These are phyloP conservation scores for Apiotrichum mycotoxinovorans DNA, from an alignment of 1,284 basidiomycete genomes.

Conservation along the genomic window DNA sequence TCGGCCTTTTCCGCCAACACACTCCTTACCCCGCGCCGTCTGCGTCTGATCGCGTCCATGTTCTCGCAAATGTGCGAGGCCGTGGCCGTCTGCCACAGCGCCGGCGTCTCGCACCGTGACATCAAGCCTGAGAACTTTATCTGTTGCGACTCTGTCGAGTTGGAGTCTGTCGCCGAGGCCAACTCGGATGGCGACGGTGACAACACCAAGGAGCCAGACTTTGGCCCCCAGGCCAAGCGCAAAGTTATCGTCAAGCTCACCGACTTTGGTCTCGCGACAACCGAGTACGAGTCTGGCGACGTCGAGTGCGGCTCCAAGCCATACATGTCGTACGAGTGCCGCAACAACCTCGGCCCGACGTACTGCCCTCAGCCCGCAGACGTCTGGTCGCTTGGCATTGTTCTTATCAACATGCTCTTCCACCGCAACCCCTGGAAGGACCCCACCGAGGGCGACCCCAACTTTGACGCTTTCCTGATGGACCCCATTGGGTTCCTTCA, in stretches of 20 bases:
- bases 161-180: slow-evolving; percentile 50
- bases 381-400: slow-evolving; percentile 97
- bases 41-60: slow-evolving; percentile 92
- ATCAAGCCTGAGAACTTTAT: slow-evolving; percentile 98
- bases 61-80: slow-evolving; percentile 98
- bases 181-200: slow-evolving; percentile 49
- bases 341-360: slow-evolving; percentile 90
- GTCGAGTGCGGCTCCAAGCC: slow-evolving; percentile 98
- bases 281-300: slow-evolving; percentile 80
- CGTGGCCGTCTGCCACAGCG: slow-evolving; percentile 90
- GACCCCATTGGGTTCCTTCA: slow-evolving; percentile 82
- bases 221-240: slow-evolving; percentile 50
- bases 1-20: slow-evolving; percentile 78
- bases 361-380: slow-evolving; percentile 94
- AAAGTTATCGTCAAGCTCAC: slow-evolving; percentile 84
- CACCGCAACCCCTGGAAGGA: slow-evolving; percentile 98
- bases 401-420: slow-evolving; percentile 98
- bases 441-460: slow-evolving; percentile 69
- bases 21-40: slow-evolving; percentile 77
- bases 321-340: slow-evolving; percentile 99
- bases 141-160: slow-evolving; percentile 70
- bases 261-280: slow-evolving; percentile 94
- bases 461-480: slow-evolving; percentile 77
- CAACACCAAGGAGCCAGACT: slow-evolving; percentile 52
- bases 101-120: slow-evolving; percentile 89